Evolutionary conservation across 306 rosid genomes (phyloP).

Genomic region (Albizia julibrissin): DNA sequence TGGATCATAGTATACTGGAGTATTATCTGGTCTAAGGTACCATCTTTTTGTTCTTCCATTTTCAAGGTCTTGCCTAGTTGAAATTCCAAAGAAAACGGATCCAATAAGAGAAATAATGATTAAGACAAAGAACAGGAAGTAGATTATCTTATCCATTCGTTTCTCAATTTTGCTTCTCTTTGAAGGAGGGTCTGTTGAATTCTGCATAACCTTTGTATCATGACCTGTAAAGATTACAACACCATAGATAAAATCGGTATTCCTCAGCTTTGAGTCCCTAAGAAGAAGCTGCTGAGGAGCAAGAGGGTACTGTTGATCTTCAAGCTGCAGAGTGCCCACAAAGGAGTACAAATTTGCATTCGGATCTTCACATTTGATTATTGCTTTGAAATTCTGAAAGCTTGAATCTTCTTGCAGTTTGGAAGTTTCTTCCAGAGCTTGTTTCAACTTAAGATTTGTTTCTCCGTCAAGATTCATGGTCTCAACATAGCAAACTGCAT

Average conservation of each 20-base stretch:
- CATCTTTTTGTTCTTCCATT: conserved; percentile 69
- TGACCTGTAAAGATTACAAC: conserved; percentile 81
- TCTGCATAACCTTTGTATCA: conserved; percentile 94
- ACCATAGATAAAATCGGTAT: conserved; percentile 81
- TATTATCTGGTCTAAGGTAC: conserved; percentile 81
- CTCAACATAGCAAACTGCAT: conserved; percentile 87
- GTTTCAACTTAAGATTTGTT: conserved; percentile 83
- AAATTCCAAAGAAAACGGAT: conserved; percentile 67
- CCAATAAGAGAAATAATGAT: conserved; percentile 60
- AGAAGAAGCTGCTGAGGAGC: conserved; percentile 89
- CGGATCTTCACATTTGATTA: conserved; percentile 90
- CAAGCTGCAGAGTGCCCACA: conserved; percentile 64
- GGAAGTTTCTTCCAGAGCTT: conserved; percentile 69
- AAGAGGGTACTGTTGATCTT: conserved; percentile 68
- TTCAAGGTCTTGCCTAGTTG: conserved; percentile 62
- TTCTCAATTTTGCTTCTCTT: conserved; percentile 91
- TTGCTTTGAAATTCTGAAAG: conserved; percentile 64
- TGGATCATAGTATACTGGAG: conserved; percentile 71
- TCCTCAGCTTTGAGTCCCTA: conserved; percentile 85
- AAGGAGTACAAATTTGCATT: conserved; percentile 87
- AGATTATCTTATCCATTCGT: conserved; percentile 80
- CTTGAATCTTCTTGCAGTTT: conserved; percentile 60
- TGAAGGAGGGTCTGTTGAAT: conserved; percentile 84
- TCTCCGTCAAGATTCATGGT: conserved; percentile 93
- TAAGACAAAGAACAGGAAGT: conserved; percentile 67